Conservation (phyloP, 768 basidiomycete species). For the Hortiboletus campestris region DNA sequence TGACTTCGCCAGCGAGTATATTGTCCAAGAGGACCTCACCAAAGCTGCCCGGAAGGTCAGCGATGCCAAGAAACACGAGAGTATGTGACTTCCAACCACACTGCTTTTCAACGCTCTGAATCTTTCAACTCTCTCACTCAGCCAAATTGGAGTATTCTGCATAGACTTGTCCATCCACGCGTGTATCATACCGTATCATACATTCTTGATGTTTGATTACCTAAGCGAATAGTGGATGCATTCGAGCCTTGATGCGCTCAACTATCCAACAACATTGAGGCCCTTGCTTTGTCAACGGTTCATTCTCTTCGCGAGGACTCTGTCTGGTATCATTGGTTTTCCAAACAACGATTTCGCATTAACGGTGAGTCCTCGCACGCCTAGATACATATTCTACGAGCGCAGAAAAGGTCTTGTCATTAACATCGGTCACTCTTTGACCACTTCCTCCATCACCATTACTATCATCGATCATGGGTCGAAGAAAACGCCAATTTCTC, state of each 20-base stretch:
- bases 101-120: not conserved
- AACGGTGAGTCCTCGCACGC: conserved; percentile 12
- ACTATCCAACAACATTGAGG: not conserved
- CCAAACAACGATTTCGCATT: not conserved
- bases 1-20: conserved; percentile 60
- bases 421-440: not conserved
- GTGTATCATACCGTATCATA: conserved; percentile 27
- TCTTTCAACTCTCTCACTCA: conserved; percentile 3
- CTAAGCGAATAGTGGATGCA: conserved; percentile 4
- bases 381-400: not conserved
- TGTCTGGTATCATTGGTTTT: not conserved
- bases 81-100: conserved; percentile 44
- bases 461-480: conserved; percentile 50
- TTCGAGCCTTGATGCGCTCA: too few relatives aligned
- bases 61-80: conserved; percentile 98
- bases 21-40: conserved; percentile 92
- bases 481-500: conserved; percentile 72
- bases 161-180: conserved; percentile 18
- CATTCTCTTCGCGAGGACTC: not conserved
- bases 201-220: conserved; percentile 7
- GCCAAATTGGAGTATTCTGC: conserved; percentile 47
- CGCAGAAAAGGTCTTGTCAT: conserved; percentile 3
- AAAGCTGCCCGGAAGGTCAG: conserved; percentile 95
- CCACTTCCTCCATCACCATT: not conserved
- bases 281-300: not conserved